phyloP scores from a whole-genome alignment of 2,329 filamentous ascomycete species.

The Claviceps spartinae region DNA sequence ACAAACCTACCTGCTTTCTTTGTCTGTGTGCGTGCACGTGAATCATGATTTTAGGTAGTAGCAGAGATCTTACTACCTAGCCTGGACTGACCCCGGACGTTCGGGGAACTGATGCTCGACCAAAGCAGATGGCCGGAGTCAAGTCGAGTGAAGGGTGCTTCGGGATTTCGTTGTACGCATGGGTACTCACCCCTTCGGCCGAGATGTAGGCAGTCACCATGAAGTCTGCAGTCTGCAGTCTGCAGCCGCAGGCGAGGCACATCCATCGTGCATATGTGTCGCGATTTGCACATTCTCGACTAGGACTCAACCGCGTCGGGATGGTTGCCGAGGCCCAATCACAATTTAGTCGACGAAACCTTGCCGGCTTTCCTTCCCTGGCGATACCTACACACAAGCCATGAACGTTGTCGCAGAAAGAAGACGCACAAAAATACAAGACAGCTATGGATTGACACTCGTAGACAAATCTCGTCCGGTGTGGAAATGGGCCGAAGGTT shows the following conservation, averaged over 20 bases:
- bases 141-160: not conserved
- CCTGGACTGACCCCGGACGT: slow-evolving; percentile 6
- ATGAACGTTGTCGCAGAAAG: too few species aligned
- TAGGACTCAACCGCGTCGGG: not conserved
- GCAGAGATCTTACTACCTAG: not conserved
- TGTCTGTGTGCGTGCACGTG: not conserved
- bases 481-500: too few species aligned
- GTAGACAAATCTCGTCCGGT: too few species aligned
- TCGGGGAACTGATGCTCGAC: not conserved
- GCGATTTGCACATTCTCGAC: not conserved
- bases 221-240: not conserved
- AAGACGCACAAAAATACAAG: too few species aligned
- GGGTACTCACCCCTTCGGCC: slow-evolving; percentile 3
- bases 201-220: slow-evolving; percentile 2
- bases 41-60: not conserved
- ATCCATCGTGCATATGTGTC: not conserved
- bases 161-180: not conserved
- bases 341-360: too few species aligned
- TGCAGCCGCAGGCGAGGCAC: not conserved
- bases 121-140: not conserved
- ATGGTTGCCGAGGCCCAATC: too few species aligned
- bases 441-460: too few species aligned
- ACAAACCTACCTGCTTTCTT: not conserved
- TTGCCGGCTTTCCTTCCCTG: too few species aligned
- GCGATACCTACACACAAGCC: too few species aligned